Conservation (phyloP, 2,329 filamentous ascomycete species). For the Cylindrodendrum hubeiense region DNA sequence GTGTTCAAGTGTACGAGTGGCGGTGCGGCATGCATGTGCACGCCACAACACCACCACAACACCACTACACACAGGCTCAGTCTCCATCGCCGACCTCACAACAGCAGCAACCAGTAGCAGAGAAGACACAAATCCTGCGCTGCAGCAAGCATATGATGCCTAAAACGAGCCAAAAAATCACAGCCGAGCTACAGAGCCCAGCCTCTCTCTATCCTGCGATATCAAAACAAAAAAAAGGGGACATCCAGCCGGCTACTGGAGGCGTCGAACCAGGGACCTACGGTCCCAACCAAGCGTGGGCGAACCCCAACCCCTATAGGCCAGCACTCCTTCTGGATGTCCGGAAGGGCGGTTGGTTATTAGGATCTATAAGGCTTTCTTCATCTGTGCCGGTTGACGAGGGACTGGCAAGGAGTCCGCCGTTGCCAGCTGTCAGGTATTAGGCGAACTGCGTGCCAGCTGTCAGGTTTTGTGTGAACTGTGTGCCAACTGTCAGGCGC, state of each 20-base stretch:
- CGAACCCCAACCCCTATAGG: neutral
- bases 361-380: neutral
- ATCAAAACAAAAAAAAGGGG: neutral
- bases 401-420: neutral
- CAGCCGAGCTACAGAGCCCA: neutral
- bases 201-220: neutral
- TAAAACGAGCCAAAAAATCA: neutral
- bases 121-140: neutral
- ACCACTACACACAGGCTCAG: slow-evolving; percentile 1
- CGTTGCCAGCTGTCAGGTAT: slow-evolving; percentile 2
- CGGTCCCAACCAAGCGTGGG: neutral
- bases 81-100: neutral
- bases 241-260: too few relatives aligned
- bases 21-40: neutral
- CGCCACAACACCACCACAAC: too few relatives aligned
- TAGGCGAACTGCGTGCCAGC: neutral
- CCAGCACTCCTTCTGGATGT: neutral
- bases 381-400: neutral
- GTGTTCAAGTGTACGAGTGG: neutral
- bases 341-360: neutral
- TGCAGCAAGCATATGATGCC: neutral
- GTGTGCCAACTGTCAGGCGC: neutral
- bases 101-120: neutral
- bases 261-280: neutral
- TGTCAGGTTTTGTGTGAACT: neutral